Conservation (phyloP, 169 alveolate species). For the Plasmodium relictum region DNA sequence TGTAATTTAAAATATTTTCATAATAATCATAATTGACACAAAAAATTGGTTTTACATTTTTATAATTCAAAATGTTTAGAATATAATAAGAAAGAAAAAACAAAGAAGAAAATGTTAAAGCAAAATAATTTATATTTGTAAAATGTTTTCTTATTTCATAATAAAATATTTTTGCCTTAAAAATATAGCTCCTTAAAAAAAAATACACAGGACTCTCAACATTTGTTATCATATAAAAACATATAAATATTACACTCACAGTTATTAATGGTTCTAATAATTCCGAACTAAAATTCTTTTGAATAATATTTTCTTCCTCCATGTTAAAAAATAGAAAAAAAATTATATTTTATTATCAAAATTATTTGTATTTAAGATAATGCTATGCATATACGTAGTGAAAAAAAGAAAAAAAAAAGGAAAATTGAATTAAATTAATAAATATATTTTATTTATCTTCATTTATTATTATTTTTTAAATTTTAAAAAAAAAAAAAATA, state of each 20-base stretch:
- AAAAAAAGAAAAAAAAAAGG: background rate
- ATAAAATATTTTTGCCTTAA: conserved; percentile 34
- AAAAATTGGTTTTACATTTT: conserved; percentile 31
- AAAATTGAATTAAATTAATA: conserved; percentile 1
- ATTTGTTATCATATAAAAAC: conserved; percentile 61
- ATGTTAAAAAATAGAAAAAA: conserved; percentile 16
- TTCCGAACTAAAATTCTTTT: conserved; percentile 16
- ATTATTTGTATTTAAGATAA: background rate
- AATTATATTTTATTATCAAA: background rate
- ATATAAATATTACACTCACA: conserved; percentile 51
- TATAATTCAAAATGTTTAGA: conserved; percentile 33
- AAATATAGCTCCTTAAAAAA: conserved; percentile 31
- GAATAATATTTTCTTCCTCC: conserved; percentile 28
- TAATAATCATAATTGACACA: conserved; percentile 65
- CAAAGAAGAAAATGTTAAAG: conserved; percentile 59
- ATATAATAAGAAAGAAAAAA: conserved; percentile 60
- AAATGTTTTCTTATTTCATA: conserved; percentile 59
- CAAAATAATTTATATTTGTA: conserved; percentile 64
- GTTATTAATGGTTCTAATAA: conserved; percentile 59
- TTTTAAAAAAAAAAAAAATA: too few relatives aligned
- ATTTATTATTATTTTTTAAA: too few relatives aligned
- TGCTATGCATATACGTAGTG: background rate
- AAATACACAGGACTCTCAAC: conserved; percentile 48
- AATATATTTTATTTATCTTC: too few relatives aligned
- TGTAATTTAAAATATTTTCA: conserved; percentile 24